Conservation (phyloP, 2,329 filamentous ascomycete species). For the Pseudogymnoascus sp. region DNA sequence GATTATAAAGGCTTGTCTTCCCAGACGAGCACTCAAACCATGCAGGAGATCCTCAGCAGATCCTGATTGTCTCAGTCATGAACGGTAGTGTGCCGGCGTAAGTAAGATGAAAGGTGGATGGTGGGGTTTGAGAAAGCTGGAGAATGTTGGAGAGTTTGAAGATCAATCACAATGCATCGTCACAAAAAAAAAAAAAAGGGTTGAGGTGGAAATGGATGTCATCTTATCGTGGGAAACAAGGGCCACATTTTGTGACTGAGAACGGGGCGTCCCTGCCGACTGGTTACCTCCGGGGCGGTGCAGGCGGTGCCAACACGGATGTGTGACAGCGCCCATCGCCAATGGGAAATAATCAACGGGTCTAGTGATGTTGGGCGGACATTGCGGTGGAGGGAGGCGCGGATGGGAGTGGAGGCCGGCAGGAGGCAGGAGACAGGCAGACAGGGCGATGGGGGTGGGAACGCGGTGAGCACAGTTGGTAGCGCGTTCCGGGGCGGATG, state of each 20-base stretch:
- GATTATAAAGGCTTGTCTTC: not conserved
- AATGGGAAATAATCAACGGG: constrained; percentile 4
- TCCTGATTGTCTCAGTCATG: not conserved
- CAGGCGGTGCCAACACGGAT: not conserved
- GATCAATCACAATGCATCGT: not conserved
- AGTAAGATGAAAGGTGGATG: constrained; percentile 4
- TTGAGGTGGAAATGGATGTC: constrained; percentile 2
- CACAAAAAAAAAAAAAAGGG: constrained; percentile 5
- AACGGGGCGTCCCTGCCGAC: not conserved
- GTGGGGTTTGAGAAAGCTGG: not conserved
- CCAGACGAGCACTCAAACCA: not conserved
- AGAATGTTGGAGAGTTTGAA: not conserved
- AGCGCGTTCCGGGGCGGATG: not conserved
- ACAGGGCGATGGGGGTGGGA: not conserved
- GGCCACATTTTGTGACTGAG: constrained; percentile 3
- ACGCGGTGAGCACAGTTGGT: constrained; percentile 1
- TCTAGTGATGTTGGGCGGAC: constrained; percentile 5
- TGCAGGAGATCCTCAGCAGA: not conserved
- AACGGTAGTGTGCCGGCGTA: not conserved
- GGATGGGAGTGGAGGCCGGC: constrained; percentile 4
- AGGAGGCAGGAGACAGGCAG: not conserved
- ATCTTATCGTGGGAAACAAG: constrained; percentile 2
- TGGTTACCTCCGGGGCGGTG: constrained; percentile 1
- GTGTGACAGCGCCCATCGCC: constrained; percentile 5
- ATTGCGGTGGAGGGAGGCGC: constrained; percentile 2